These are phyloP conservation scores for Erodium moschatum DNA, from an alignment of 441 rosid genomes.

Conservation along the genomic window DNA sequence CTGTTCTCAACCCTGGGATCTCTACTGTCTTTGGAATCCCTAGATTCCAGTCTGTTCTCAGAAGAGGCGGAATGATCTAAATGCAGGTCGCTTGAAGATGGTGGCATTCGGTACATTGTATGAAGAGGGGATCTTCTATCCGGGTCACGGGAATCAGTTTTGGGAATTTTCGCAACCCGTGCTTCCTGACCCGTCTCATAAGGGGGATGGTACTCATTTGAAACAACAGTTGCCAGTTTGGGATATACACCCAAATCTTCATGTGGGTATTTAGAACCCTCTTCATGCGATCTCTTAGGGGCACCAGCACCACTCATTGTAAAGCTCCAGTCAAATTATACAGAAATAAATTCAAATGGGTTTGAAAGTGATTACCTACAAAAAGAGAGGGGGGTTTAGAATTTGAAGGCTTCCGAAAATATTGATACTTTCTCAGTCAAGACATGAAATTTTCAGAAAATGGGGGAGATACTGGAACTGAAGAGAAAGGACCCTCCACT, in stretches of 20 bases:
- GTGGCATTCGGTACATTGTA: conserved; percentile 44
- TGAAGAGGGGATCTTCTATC: conserved; percentile 83
- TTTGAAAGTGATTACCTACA: background rate
- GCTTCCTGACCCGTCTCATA: conserved; percentile 51
- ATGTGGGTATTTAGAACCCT: conserved; percentile 59
- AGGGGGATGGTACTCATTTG: conserved; percentile 43
- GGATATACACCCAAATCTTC: conserved; percentile 60
- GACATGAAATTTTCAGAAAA: no score
- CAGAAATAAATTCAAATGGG: background rate
- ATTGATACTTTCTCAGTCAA: background rate
- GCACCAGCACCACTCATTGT: conserved; percentile 71
- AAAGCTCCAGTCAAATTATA: conserved; percentile 11
- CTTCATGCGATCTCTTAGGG: conserved; percentile 85
- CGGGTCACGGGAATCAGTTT: conserved; percentile 63
- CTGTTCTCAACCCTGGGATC: conserved; percentile 49
- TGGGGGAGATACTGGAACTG: background rate
- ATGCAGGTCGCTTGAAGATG: conserved; percentile 50
- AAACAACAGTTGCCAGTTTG: conserved; percentile 43
- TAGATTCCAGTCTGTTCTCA: conserved; percentile 48
- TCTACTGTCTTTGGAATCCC: conserved; percentile 55
- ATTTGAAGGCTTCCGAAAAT: background rate
- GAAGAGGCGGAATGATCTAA: conserved; percentile 41
- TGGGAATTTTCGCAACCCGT: conserved; percentile 52
- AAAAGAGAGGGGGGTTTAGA: no score
- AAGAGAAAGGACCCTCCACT: background rate